Evolutionary conservation across 1,284 basidiomycete species (phyloP).

Genomic region (Ustilago tritici): DNA sequence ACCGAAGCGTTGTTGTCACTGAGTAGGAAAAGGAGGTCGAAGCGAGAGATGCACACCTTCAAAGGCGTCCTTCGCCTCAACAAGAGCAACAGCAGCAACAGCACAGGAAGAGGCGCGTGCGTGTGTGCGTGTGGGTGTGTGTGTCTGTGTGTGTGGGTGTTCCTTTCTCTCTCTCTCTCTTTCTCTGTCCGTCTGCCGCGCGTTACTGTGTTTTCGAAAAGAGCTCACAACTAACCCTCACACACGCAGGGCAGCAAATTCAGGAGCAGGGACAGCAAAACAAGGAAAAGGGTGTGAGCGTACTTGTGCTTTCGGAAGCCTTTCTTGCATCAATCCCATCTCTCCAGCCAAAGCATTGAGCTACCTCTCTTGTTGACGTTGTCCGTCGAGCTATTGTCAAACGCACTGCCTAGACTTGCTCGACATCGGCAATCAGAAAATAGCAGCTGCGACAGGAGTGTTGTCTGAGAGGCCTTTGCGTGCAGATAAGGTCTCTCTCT

Average conservation of each 20-base stretch:
- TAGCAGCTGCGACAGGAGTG: neutral
- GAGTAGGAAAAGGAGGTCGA: neutral
- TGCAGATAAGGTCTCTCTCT: neutral
- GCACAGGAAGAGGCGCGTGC: slow-evolving; percentile 3
- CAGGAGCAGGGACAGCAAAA: neutral
- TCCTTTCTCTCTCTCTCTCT: neutral
- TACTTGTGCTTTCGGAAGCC: slow-evolving; percentile 6
- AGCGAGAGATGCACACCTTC: neutral
- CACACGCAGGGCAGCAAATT: neutral
- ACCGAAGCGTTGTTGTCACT: slow-evolving; percentile 16
- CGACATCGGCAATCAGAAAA: neutral
- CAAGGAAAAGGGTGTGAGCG: neutral
- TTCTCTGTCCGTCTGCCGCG: neutral
- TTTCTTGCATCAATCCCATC: neutral
- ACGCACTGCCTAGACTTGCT: neutral
- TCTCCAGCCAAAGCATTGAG: neutral
- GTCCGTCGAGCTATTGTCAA: neutral
- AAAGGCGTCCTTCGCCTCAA: slow-evolving; percentile 12
- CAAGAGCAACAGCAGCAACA: neutral
- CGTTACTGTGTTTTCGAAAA: neutral
- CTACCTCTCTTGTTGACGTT: neutral
- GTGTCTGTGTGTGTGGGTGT: neutral
- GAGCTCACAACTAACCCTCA: neutral
- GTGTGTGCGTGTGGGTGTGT: neutral
- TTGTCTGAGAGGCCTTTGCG: neutral